phyloP scores from a whole-genome alignment of 2,329 filamentous ascomycete genomes.

The Aspergillus sp. region DNA sequence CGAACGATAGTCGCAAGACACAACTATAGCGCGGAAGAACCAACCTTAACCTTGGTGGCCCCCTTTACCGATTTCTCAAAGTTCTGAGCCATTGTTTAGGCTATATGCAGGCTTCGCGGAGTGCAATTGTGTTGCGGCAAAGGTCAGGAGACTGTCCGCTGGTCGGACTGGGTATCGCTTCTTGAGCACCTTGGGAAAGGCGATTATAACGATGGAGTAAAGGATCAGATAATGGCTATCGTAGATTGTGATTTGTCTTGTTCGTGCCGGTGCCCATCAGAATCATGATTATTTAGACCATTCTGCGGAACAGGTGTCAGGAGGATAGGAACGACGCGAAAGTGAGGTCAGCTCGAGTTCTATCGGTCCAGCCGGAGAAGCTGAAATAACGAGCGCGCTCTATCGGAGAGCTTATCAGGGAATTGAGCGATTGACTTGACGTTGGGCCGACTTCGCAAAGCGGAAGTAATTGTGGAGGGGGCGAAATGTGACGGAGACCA shows the following conservation, averaged over 20 bases:
- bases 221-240: slow-evolving; percentile 17
- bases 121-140: slow-evolving; percentile 16
- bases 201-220: neutral
- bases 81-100: slow-evolving; percentile 54
- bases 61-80: slow-evolving; percentile 99
- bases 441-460: neutral
- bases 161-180: neutral
- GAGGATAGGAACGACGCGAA: slow-evolving; percentile 11
- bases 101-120: slow-evolving; percentile 4
- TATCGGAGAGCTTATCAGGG: neutral
- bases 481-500: slow-evolving; percentile 15
- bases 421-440: slow-evolving; percentile 1
- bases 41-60: slow-evolving; percentile 95
- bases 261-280: slow-evolving; percentile 30
- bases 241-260: slow-evolving; percentile 24
- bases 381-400: slow-evolving; percentile 5
- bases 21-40: neutral
- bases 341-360: neutral
- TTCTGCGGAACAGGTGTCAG: slow-evolving; percentile 27
- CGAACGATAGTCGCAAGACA: neutral
- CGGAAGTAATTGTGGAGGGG: slow-evolving; percentile 16
- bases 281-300: slow-evolving; percentile 38
- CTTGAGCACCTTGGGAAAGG: neutral
- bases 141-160: slow-evolving; percentile 16
- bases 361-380: slow-evolving; percentile 2